Evolutionary conservation across 495 filamentous ascomycete genomes (phyloP), one percentile per base, ranked within the genome.

Genomic region (Penicillium ochrochloron): DNA sequence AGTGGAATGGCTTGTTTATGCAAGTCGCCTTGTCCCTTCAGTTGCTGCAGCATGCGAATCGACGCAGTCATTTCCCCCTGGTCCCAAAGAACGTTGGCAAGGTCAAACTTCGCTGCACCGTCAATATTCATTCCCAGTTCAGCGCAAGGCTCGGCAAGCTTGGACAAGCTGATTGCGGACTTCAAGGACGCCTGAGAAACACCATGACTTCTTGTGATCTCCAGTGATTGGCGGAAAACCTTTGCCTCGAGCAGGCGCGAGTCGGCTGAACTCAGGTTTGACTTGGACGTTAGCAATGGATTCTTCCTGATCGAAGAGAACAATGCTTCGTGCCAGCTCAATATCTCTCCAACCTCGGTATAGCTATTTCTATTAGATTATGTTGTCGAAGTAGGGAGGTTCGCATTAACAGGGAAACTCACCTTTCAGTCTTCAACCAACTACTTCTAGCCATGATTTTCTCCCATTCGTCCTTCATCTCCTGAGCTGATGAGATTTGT

Each of bases 21-120:
- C 3, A 90, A 69, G 10, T 86, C 80, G n/a, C 81, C 75, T 23
- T 86, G 78, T 53, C 83, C 82, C 34, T 89, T 85, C 29, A 97
- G 80, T 42, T 87, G 83, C 67, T 93, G 88, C 31, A 98, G 86
- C 83, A 97, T 93, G 44, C 86, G 82, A 54, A 99, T 96, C 1
- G 96, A 96, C 3, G 93, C 85, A n/a, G 88, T 85, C 83, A 91
- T 91, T 73, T 98, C 94, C 17, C 92, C 94, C 71, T 96, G 91
- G 59, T 94, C 93, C 95, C 95, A 99, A 15, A 99, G 79, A 44
- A 96, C 92, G 66, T 91, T 91, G 10, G 95, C 93, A 23, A 89
- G 84, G 73, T 98, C 95, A 50, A 92, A 83, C 63, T 85, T 85
- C 27, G 90, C 86, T 39, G 87, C 88, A 5, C 87, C 90, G 63